Percentiles rank a stretch among this genome's conserved stretches.
These are phyloP conservation scores for Zopfochytrium polystomum DNA, from an alignment of 371 early-diverging fungal genomes.

Conservation along the genomic window DNA sequence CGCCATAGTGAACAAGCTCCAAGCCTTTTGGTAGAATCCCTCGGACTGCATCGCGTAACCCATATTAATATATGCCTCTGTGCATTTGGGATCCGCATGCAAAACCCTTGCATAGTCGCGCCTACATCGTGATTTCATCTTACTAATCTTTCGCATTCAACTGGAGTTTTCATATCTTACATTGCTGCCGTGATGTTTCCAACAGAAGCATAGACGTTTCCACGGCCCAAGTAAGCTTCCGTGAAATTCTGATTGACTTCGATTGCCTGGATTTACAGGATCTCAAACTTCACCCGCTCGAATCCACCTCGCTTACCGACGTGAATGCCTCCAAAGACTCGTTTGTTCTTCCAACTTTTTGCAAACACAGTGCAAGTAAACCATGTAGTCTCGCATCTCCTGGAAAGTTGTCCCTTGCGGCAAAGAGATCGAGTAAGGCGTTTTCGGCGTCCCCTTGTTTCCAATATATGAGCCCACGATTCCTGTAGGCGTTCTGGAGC, in stretches of 20 bases:
- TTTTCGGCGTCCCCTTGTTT: slow-evolving; percentile 47
- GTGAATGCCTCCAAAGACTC: slow-evolving; percentile 43
- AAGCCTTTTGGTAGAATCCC: slow-evolving; percentile 38
- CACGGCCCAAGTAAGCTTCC: slow-evolving; percentile 47
- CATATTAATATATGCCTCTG: slow-evolving; percentile 51
- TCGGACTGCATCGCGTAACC: slow-evolving; percentile 49
- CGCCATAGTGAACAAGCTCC: slow-evolving; percentile 45
- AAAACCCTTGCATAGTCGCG: slow-evolving; percentile 48
- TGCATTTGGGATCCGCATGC: slow-evolving; percentile 44
- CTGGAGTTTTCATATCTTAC: slow-evolving; percentile 16
- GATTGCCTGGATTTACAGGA: slow-evolving; percentile 36
- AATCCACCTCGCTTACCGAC: slow-evolving; percentile 28
- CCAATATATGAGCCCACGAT: slow-evolving; percentile 54
- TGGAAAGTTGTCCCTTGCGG: slow-evolving; percentile 44
- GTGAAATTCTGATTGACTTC: slow-evolving; percentile 34
- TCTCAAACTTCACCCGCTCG: slow-evolving; percentile 6
- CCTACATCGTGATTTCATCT: slow-evolving; percentile 12
- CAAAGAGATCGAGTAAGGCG: slow-evolving; percentile 47
- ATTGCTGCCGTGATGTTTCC: slow-evolving; percentile 27
- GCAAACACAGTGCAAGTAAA: slow-evolving; percentile 45
- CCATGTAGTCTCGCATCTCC: slow-evolving; percentile 45
- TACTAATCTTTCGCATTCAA: not conserved
- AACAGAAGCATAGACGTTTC: slow-evolving; percentile 46
- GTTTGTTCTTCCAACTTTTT: slow-evolving; percentile 41
- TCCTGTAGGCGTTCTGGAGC: slow-evolving; percentile 49